Percentiles rank a stretch among this genome's conserved stretches.
phyloP scores from a whole-genome alignment of 106 monocot genomes.

The Platanthera guangdongensis region DNA sequence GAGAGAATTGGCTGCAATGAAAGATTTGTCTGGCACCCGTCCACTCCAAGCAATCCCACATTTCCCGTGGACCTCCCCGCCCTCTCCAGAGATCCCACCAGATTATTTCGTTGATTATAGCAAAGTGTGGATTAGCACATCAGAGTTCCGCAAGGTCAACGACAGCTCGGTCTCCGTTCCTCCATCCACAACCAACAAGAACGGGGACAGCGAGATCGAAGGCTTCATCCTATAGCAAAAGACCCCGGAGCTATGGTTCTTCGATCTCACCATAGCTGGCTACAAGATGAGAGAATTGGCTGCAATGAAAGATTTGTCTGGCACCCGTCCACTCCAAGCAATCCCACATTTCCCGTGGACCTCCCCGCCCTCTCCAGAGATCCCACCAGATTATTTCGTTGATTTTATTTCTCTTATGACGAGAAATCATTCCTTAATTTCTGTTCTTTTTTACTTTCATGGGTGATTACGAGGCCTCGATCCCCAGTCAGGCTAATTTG shows the following conservation, averaged over 20 bases:
- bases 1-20: too few relatives aligned
- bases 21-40: too few relatives aligned
- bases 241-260: constrained; percentile 58
- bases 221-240: constrained; percentile 67
- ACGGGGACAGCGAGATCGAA: constrained; percentile 49
- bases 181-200: not conserved
- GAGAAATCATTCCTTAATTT: too few relatives aligned
- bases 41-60: too few relatives aligned
- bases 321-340: constrained; percentile 53
- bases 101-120: too few relatives aligned
- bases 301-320: constrained; percentile 55
- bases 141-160: constrained; percentile 48
- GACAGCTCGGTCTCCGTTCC: constrained; percentile 9
- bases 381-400: constrained; percentile 20
- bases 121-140: constrained; percentile 54
- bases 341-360: constrained; percentile 44
- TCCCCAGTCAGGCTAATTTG: constrained; percentile 60
- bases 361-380: constrained; percentile 50
- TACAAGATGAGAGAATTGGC: constrained; percentile 55
- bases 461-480: constrained; percentile 23
- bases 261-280: constrained; percentile 61
- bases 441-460: too few relatives aligned
- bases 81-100: too few relatives aligned
- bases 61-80: too few relatives aligned
- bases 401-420: too few relatives aligned